Evolutionary conservation across 2,329 filamentous ascomycete species (phyloP).

Genomic region (Fusarium xylarioides): DNA sequence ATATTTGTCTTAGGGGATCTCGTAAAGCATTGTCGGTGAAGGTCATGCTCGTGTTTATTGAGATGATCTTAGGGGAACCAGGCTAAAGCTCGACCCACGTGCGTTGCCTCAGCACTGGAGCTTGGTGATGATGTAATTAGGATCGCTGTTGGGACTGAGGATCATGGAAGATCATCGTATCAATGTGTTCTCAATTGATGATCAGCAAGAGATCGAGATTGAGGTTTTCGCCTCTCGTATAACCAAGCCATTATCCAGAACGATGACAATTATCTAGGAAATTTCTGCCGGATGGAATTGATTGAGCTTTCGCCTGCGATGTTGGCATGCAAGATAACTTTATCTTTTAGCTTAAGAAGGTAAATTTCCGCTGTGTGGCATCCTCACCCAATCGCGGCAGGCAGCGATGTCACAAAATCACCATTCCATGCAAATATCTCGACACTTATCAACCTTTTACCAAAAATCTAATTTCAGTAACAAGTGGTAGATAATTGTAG

Average conservation of each 20-base stretch:
- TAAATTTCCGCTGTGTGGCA: background rate
- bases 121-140: background rate
- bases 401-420: fast-evolving
- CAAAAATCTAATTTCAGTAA: fast-evolving
- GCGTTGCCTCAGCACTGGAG: background rate
- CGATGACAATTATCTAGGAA: fast-evolving
- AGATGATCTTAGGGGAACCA: background rate
- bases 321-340: background rate
- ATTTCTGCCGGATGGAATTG: fast-evolving
- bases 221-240: fast-evolving
- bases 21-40: constrained; percentile 15
- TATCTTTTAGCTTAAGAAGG: background rate
- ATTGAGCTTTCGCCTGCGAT: background rate
- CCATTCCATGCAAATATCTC: fast-evolving
- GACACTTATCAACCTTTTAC: fast-evolving
- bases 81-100: background rate
- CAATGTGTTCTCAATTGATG: background rate
- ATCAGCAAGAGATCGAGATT: no score
- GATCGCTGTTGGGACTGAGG: background rate
- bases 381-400: fast-evolving
- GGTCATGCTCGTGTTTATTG: background rate
- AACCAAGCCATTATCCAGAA: fast-evolving
- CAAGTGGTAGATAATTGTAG: fast-evolving
- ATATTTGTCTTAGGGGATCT: background rate
- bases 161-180: background rate